phyloP scores from a whole-genome alignment of 78 protist genomes.

The Monosiga brevicollis region DNA sequence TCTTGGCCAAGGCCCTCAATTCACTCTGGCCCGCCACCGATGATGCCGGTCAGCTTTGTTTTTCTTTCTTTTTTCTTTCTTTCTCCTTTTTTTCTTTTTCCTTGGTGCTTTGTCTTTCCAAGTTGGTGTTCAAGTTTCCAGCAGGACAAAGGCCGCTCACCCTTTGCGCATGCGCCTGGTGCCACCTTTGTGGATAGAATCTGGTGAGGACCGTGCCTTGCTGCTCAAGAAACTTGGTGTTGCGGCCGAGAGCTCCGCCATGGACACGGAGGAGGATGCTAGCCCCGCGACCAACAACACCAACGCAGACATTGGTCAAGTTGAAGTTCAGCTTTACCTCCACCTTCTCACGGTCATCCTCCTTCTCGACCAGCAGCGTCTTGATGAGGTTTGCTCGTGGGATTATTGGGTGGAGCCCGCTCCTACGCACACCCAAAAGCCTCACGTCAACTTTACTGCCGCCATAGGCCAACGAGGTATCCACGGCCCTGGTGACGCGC shows the following conservation, averaged over 20 bases:
- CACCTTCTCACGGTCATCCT: slow-evolving; percentile 44
- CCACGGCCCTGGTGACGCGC: too few relatives aligned
- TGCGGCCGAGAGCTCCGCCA: too few relatives aligned
- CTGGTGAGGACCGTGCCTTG: too few relatives aligned
- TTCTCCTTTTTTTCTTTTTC: neutral
- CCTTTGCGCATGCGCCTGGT: neutral
- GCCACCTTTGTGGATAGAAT: neutral
- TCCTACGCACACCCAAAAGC: neutral
- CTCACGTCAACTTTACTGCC: too few relatives aligned
- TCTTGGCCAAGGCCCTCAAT: slow-evolving; percentile 25
- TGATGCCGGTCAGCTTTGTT: slow-evolving; percentile 1
- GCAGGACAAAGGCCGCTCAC: neutral
- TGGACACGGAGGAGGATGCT: slow-evolving; percentile 17
- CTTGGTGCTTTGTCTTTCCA: neutral
- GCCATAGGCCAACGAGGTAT: neutral
- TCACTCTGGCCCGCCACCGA: too few relatives aligned
- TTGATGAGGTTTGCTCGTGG: slow-evolving; percentile 18
- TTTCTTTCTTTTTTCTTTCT: neutral
- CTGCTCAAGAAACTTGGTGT: neutral
- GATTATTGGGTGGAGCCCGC: neutral
- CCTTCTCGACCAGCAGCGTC: slow-evolving; percentile 50
- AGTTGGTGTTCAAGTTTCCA: neutral
- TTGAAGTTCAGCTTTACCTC: slow-evolving; percentile 63
- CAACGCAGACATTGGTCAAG: too few relatives aligned
- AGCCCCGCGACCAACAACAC: neutral